phyloP scores from a whole-genome alignment of 2,329 filamentous ascomycete genomes.

The Aureobasidium leucospermi region DNA sequence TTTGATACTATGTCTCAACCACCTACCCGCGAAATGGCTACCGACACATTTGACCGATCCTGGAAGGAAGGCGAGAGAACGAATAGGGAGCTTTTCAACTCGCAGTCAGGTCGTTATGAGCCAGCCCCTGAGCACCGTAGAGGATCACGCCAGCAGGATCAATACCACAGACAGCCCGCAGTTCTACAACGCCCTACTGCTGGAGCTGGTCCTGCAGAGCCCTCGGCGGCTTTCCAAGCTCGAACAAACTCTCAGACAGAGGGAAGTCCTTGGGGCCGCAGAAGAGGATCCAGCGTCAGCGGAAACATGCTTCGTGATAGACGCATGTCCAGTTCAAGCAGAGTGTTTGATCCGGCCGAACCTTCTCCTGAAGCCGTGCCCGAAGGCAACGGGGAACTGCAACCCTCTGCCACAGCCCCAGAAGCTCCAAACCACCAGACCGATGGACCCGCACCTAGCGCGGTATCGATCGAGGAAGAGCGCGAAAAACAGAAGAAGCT shows the following conservation, averaged over 20 bases:
- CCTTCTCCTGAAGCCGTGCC: constrained; percentile 18
- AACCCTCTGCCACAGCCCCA: constrained; percentile 23
- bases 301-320: constrained; percentile 59
- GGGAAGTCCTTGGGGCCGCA: constrained; percentile 57
- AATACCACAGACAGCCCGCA: constrained; percentile 62
- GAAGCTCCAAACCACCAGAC: constrained; percentile 11
- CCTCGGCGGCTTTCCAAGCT: constrained; percentile 80
- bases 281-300: constrained; percentile 84
- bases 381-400: constrained; percentile 19
- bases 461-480: constrained; percentile 14
- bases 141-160: constrained; percentile 60
- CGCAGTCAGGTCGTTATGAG: constrained; percentile 89
- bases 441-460: constrained; percentile 15
- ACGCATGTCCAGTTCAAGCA: constrained; percentile 51
- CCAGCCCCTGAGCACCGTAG: constrained; percentile 71
- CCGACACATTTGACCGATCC: constrained; percentile 84
- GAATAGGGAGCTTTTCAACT: constrained; percentile 80
- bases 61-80: constrained; percentile 65
- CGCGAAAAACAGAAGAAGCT: constrained; percentile 28
- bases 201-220: constrained; percentile 65
- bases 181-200: constrained; percentile 67
- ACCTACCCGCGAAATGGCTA: constrained; percentile 74
- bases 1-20: constrained; percentile 26
- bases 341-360: constrained; percentile 28
- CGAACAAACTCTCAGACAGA: constrained; percentile 60